Evolutionary conservation across 1,284 basidiomycete genomes (phyloP).

Genomic region (Sparassis latifolia): DNA sequence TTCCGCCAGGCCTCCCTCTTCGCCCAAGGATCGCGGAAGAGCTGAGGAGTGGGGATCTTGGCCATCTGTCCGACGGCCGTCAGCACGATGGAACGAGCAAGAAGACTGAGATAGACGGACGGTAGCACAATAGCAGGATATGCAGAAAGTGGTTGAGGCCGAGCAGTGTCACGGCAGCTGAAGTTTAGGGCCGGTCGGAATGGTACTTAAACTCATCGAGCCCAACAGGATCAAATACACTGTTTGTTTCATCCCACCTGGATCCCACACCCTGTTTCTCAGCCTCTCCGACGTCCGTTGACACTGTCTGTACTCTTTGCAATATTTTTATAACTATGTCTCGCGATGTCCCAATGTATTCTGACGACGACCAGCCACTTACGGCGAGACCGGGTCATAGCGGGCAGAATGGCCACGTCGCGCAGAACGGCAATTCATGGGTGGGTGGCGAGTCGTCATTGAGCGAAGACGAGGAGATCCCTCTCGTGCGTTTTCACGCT

Average conservation of each 20-base stretch:
- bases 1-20: conserved; percentile 92
- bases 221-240: conserved; percentile 21
- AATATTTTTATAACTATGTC: conserved; percentile 29
- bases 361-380: conserved; percentile 66
- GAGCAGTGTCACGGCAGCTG: conserved; percentile 25
- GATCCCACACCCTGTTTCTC: conserved; percentile 8
- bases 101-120: background rate
- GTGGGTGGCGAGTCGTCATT: conserved; percentile 41
- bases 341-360: conserved; percentile 41
- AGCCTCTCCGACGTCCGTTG: conserved; percentile 1
- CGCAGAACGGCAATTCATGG: conserved; percentile 40
- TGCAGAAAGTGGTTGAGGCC: background rate
- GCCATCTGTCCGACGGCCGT: conserved; percentile 34
- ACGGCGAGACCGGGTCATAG: conserved; percentile 31
- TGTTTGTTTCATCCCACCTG: conserved; percentile 17
- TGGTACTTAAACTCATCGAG: conserved; percentile 46
- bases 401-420: conserved; percentile 24
- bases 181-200: conserved; percentile 53
- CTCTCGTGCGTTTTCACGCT: conserved; percentile 47
- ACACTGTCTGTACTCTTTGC: background rate
- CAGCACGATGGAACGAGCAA: conserved; percentile 4
- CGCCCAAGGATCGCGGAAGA: conserved; percentile 92
- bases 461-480: conserved; percentile 63
- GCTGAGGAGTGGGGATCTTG: conserved; percentile 39
- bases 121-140: background rate